phyloP scores from a whole-genome alignment of 2,329 filamentous ascomycete genomes.

The Colletotrichum melonis region DNA sequence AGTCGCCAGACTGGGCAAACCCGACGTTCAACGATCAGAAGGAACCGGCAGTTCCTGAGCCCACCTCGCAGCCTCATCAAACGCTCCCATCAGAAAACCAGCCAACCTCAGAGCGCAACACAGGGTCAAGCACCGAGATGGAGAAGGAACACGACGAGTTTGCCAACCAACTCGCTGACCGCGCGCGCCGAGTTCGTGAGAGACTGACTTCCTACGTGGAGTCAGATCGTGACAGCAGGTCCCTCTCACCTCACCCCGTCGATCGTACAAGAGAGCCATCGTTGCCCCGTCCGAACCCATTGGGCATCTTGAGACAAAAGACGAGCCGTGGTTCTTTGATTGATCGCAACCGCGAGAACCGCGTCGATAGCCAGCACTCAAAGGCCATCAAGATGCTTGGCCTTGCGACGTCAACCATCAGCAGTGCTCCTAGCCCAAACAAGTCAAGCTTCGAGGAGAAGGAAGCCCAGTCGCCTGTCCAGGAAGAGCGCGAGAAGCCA shows the following conservation, averaged over 20 bases:
- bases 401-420: constrained; percentile 57
- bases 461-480: constrained; percentile 42
- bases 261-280: constrained; percentile 48
- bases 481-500: constrained; percentile 39
- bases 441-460: constrained; percentile 51
- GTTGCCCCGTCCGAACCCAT: constrained; percentile 61
- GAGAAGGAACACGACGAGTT: constrained; percentile 75
- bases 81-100: not conserved
- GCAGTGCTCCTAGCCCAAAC: constrained; percentile 51
- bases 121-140: constrained; percentile 44
- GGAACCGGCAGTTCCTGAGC: not conserved
- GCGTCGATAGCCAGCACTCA: constrained; percentile 51
- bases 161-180: constrained; percentile 76
- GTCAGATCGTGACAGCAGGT: constrained; percentile 59
- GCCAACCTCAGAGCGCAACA: constrained; percentile 5
- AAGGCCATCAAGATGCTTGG: constrained; percentile 74
- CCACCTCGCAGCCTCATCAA: not conserved
- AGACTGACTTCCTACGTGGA: constrained; percentile 77
- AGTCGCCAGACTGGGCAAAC: constrained; percentile 38
- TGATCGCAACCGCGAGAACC: constrained; percentile 57
- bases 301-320: constrained; percentile 74
- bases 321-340: constrained; percentile 75
- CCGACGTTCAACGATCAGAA: constrained; percentile 20
- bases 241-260: constrained; percentile 52
- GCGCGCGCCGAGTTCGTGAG: constrained; percentile 78